These are phyloP conservation scores for Alternaria dauci DNA, from an alignment of 2,329 filamentous ascomycete genomes.

Conservation along the genomic window DNA sequence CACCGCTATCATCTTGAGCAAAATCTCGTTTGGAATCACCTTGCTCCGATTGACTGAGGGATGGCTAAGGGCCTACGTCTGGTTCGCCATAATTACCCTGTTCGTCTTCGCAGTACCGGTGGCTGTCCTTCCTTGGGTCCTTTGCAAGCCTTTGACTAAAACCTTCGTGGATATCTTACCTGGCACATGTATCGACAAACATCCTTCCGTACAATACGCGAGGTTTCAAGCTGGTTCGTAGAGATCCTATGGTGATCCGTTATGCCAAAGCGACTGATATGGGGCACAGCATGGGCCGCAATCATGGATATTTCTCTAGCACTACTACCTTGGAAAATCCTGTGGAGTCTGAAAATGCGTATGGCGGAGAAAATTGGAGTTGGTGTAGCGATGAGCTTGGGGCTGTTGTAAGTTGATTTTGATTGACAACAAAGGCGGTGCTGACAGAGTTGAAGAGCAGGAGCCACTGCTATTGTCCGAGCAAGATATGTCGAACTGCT, in stretches of 20 bases:
- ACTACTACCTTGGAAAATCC: conserved; percentile 17
- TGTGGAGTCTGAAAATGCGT: conserved; percentile 21
- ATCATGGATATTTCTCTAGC: conserved; percentile 23
- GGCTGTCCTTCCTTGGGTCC: conserved; percentile 13
- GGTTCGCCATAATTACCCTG: conserved; percentile 15
- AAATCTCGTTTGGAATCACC: conserved; percentile 22
- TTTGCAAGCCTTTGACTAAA: conserved; percentile 18
- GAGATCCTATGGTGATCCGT: background rate
- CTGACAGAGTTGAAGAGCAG: conserved; percentile 4
- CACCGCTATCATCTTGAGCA: conserved; percentile 16
- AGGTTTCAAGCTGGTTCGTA: conserved; percentile 15
- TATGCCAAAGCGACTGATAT: conserved; percentile 7
- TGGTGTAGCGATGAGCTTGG: conserved; percentile 21
- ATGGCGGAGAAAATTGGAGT: conserved; percentile 22
- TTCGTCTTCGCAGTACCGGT: conserved; percentile 14
- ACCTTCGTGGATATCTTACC: conserved; percentile 15
- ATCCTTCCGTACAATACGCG: conserved; percentile 13
- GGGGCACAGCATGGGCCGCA: conserved; percentile 17
- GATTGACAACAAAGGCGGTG: background rate
- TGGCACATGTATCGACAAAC: conserved; percentile 11
- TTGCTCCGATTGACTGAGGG: conserved; percentile 20
- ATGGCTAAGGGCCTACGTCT: conserved; percentile 14
- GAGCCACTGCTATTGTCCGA: conserved; percentile 5
- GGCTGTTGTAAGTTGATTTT: conserved; percentile 13
- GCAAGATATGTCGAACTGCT: conserved; percentile 5